Conservation (phyloP, 2,329 filamentous ascomycete genomes). For the Byssochlamys sp. region DNA sequence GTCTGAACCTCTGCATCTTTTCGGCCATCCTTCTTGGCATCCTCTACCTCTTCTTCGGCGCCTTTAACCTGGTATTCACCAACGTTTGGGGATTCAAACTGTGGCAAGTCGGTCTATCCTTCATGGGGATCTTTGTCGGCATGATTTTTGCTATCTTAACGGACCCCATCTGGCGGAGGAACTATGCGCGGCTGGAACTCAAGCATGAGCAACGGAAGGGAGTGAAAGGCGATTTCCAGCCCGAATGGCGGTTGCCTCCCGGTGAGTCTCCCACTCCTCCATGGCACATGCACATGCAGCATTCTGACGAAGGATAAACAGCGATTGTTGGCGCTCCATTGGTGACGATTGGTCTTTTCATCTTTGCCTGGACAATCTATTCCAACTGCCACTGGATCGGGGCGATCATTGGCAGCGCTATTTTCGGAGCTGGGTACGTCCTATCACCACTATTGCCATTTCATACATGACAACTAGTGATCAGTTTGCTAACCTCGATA, state of each 20-base stretch:
- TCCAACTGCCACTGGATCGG: constrained; percentile 63
- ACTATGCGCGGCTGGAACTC: constrained; percentile 33
- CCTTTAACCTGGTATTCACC: constrained; percentile 70
- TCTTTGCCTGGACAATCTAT: constrained; percentile 80
- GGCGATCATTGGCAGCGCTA: constrained; percentile 60
- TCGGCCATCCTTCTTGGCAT: constrained; percentile 79
- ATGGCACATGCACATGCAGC: background rate
- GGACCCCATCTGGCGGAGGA: constrained; percentile 38
- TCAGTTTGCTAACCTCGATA: constrained; percentile 13
- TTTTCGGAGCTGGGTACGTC: constrained; percentile 63
- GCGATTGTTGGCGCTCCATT: constrained; percentile 63
- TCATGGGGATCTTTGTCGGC: constrained; percentile 49
- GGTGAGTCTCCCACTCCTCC: constrained; percentile 33
- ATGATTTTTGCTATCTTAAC: constrained; percentile 38
- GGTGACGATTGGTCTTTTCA: constrained; percentile 73
- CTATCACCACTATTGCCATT: background rate
- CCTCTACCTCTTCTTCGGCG: constrained; percentile 83
- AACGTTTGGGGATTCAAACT: constrained; percentile 65
- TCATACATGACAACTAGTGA: background rate
- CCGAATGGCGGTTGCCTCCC: constrained; percentile 75
- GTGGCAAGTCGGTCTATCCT: constrained; percentile 71
- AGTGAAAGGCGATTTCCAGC: constrained; percentile 52
- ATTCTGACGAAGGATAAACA: constrained; percentile 6
- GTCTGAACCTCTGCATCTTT: constrained; percentile 68
- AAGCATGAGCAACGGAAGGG: constrained; percentile 27